Evolutionary conservation across 805 yeast genomes (phyloP), one percentile per base, ranked within the genome.

Genomic region (Millerozyma miso): DNA sequence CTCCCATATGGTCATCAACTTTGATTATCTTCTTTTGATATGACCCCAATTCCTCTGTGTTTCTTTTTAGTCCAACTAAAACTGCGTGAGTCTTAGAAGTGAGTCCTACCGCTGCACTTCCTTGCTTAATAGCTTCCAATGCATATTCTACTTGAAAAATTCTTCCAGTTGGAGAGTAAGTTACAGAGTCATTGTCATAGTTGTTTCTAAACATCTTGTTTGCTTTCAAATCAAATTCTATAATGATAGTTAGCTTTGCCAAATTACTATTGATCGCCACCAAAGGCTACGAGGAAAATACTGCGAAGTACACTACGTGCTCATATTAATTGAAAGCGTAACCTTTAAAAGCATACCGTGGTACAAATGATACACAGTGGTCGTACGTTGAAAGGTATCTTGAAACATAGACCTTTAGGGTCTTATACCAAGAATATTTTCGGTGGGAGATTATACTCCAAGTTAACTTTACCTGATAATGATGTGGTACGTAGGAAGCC

Each of bases 131-230:
- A 10, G 99, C 98, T 56, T 88, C 96, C 40, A 88, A 71, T 2
- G 96, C 96, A 55, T 87, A 87, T 60, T 88, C 96, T 17, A 68
- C 86, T 67, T 88, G 96, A 69, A 88, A 89, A 46, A 88, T 79
- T 54, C 96, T 79, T 3, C 96, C 96, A 3, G 96, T 88, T 43
- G 96, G 96, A 29, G 98, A 91, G 70, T 88, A 93, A 12, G 99
- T 93, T 45, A 93, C 96, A 37, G 98, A 84, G 66, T 93, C 99
- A 76, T 95, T 95, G 66, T 93, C 99, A 77, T 93, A 93, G 58
- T 95, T 93, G 71, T 93, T 93, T 77, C 99, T 88, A 64, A 93
- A 93, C 99, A 62, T 62, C 34, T 32, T 32, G 10, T 23, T 23
- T 7, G 10, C 29, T 23, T 23, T 10, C 10, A 10, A 23, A 23